Base-by-base conservation (phyloP, 305 asterid genomes). In the Andrographis paniculata region DNA sequence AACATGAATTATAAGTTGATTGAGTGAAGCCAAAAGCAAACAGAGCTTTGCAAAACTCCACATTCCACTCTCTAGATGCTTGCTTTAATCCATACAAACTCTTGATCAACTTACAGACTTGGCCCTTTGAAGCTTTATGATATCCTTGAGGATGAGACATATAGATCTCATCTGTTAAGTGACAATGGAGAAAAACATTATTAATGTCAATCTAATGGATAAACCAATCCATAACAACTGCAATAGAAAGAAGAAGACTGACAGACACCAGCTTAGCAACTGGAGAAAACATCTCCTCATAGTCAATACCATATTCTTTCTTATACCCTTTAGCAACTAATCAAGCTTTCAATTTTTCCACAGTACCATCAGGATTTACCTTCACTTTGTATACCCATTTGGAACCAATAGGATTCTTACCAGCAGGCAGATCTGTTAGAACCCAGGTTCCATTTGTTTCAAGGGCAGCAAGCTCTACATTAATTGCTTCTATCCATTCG, bases 131-230 rank as follows among this genome's bases (percentile, higher is more conserved):
- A n/a, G n/a, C n/a, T n/a, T n/a, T n/a, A n/a, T n/a, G n/a, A n/a
- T n/a, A n/a, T n/a, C 24, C 24, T 0, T 9, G 46, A 17, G 46
- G 46, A 1, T 4, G 14, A 4, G 17, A 5, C 22, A 42, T 5
- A 18, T 42, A 42, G 5, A 42, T 14, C 12, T 42, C 46, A 2
- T 42, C 46, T 2, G 2, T 5, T 9, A 42, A 42, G 9, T 42
- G n/a, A 17, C 46, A 21, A 17, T 42, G 46, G 18, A 42, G 46
- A 3, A 42, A 42, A 9, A n/a, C 46, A 42, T 42, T 42, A 4
- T 42, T 18, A 8, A 18, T n/a, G n/a, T 42, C 46, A 14, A 42
- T 16, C 10, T 42, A 23, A 20, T 42, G 46, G 12, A 42, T 18
- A 4, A 14, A 0, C 46, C 24, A 42, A 19, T 42, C 18, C 7